Base-by-base conservation (phyloP, 2,329 filamentous ascomycete genomes). In the Coniochaeta sp. region DNA sequence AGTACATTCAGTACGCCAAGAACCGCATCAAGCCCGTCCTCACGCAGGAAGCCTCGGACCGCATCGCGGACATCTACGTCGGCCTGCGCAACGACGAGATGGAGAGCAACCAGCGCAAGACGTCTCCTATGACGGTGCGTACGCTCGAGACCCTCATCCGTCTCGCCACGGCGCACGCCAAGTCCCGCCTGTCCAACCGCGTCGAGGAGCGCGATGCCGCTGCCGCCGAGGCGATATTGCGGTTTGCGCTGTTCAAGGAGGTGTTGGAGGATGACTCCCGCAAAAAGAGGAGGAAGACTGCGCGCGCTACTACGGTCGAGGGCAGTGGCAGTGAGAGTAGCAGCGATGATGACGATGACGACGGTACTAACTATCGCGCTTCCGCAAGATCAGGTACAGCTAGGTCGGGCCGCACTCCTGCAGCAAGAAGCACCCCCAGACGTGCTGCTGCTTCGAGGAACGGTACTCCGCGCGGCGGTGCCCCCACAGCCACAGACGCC, bases 1-100 rank as follows among this genome's bases (percentile, higher is more conserved):
- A 99, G 72, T 99, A 96, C 69, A 95, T 99, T 45, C 94, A 99
- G 66, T 99, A 99, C 68, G 91, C 94, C 57, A 99, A 99, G 74
- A 87, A 82, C 31, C 79, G 94, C 64, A 81, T 96, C 63, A 95
- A 91, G 78, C 94, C 94, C 0, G 76, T 95, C 35, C 75, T 99
- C 55, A 96, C 91, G 0, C 90, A 94, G 64, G 90, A 90, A 42
- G 92, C 94, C 6, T 89, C 91, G 10, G 90, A 96, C 60, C 89
- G 95, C 57, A 95, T 99, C 63, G 85, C 91, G 32, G 82, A 89
- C 28, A 88, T 91, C 14, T 99, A 97, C 66, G 94, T 95, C 31
- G 88, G 89, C 9, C 78, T 99, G 18, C 84, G 94, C 58, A 99
- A 99, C 66, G 94, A 99, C 61, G 92, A 97, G 65, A 85, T 99